A percentile compares a stretch with the other conserved stretches of the same genome.
Conservation (phyloP, 2,329 filamentous ascomycete species). For the Nemania sp. region DNA sequence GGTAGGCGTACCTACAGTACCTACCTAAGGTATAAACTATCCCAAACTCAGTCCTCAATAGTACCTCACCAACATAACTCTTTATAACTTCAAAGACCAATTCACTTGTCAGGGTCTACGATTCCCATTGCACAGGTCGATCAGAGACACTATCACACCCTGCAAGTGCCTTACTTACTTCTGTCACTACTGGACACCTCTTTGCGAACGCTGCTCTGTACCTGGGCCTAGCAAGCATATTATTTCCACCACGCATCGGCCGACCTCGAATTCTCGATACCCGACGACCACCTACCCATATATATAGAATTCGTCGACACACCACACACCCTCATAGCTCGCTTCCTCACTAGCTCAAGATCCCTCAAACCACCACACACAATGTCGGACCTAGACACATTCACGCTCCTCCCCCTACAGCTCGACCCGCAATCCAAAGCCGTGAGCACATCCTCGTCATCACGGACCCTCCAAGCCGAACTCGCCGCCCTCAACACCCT, state of each 20-base stretch:
- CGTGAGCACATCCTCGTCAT: constrained; percentile 64
- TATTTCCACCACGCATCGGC: neutral
- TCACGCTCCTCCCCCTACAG: constrained; percentile 83
- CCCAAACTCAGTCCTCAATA: no score
- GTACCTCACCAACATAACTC: neutral
- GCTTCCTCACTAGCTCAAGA: no score
- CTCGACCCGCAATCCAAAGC: constrained; percentile 87
- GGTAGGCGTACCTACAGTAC: no score
- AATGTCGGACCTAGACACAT: constrained; percentile 58
- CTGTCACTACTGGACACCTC: neutral
- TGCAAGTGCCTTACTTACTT: neutral
- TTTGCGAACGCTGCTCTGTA: neutral
- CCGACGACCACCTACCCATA: neutral
- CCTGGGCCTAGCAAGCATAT: neutral
- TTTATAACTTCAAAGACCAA: neutral
- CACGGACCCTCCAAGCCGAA: constrained; percentile 67
- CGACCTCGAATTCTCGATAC: neutral
- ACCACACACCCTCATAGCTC: no score
- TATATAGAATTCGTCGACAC: neutral
- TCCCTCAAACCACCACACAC: constrained; percentile 19
- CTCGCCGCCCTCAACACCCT: constrained; percentile 82
- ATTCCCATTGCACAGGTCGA: neutral
- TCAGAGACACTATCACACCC: neutral
- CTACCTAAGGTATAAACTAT: no score
- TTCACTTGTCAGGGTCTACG: neutral